Conservation (phyloP, 139 green algal species). For the Chlorella ohadii region DNA sequence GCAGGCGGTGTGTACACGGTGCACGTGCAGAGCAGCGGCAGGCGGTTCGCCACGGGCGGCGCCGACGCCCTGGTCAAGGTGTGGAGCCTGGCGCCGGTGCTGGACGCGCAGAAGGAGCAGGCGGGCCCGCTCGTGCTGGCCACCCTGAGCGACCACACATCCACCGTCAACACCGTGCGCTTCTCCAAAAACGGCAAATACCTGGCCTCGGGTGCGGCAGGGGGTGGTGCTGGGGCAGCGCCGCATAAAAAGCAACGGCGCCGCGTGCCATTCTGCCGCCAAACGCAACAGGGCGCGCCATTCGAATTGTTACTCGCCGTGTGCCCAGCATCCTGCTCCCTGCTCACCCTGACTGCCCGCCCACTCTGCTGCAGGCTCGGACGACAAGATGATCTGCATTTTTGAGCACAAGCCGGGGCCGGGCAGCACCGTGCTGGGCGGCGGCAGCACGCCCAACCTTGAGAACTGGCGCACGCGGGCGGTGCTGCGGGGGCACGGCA, state of each 20-base stretch:
- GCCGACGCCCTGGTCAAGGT: constrained; percentile 74
- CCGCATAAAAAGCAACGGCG: too few relatives aligned
- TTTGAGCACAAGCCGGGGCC: constrained; percentile 71
- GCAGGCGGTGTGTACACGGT: constrained; percentile 72
- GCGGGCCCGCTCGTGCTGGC: constrained; percentile 75
- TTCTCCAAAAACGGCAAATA: constrained; percentile 75
- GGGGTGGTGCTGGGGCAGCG: too few relatives aligned
- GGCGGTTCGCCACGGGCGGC: constrained; percentile 79
- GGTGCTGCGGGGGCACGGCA: constrained; percentile 78
- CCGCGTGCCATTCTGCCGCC: too few relatives aligned
- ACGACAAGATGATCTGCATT: constrained; percentile 80
- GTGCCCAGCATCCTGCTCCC: not conserved
- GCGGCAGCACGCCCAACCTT: constrained; percentile 53
- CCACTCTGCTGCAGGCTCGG: constrained; percentile 57
- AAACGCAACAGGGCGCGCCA: too few relatives aligned
- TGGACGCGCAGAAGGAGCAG: constrained; percentile 63
- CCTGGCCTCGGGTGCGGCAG: constrained; percentile 40
- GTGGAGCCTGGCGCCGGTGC: constrained; percentile 72
- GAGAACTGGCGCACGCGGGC: constrained; percentile 87
- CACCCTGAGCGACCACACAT: constrained; percentile 78
- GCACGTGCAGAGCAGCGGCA: constrained; percentile 67
- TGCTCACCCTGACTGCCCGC: too few relatives aligned
- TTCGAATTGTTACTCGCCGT: too few relatives aligned
- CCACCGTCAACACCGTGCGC: constrained; percentile 82
- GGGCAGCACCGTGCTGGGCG: constrained; percentile 43